phyloP scores from a whole-genome alignment of 495 filamentous ascomycete genomes.

The Aspergillus kassunensis region DNA sequence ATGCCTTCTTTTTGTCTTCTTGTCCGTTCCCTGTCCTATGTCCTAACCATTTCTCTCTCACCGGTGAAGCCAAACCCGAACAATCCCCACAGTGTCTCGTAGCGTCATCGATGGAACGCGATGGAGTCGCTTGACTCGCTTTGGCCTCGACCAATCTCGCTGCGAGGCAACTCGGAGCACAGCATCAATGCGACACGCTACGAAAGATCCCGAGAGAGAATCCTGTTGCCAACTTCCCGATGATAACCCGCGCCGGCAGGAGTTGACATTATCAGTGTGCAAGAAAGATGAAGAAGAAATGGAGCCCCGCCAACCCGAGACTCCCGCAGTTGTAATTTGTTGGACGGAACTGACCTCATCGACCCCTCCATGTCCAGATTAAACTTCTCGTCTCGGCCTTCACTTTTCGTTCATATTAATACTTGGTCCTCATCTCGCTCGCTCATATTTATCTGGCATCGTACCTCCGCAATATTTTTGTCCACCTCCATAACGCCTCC shows the following conservation, averaged over 20 bases:
- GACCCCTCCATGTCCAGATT: constrained; percentile 24
- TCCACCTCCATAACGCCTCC: background rate
- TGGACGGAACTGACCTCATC: constrained; percentile 32
- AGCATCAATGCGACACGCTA: background rate
- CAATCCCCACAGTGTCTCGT: constrained; percentile 19
- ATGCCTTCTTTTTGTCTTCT: constrained; percentile 6
- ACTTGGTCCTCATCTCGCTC: constrained; percentile 8
- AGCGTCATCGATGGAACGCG: constrained; percentile 18
- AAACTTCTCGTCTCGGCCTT: constrained; percentile 10
- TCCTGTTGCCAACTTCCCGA: too few relatives aligned
- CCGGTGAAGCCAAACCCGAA: constrained; percentile 16
- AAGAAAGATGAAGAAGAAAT: background rate
- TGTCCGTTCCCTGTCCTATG: constrained; percentile 13
- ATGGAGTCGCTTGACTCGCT: constrained; percentile 15
- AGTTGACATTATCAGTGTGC: background rate
- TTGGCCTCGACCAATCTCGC: constrained; percentile 2
- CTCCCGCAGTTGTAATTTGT: constrained; percentile 19
- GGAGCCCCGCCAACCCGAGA: constrained; percentile 27
- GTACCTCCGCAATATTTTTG: constrained; percentile 6
- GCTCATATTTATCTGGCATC: too few relatives aligned
- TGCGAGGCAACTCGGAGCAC: background rate
- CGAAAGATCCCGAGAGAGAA: constrained; percentile 5
- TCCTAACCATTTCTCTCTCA: constrained; percentile 26
- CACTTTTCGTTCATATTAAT: constrained; percentile 1
- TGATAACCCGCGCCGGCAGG: constrained; percentile 4